Conservation (phyloP, 306 rosid species). For the Cucumis cinereus region DNA sequence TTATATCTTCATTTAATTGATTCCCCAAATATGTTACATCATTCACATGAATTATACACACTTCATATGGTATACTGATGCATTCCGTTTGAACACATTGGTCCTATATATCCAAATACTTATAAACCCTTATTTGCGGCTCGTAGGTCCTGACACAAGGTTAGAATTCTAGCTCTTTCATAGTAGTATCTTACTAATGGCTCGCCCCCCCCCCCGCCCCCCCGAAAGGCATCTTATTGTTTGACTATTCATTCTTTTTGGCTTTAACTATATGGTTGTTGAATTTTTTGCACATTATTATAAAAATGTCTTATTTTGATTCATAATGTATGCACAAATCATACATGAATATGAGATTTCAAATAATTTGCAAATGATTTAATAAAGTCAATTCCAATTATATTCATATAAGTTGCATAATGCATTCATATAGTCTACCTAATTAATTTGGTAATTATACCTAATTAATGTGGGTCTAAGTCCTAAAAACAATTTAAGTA, state of each 20-base stretch:
- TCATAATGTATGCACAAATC: neutral
- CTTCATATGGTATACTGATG: neutral
- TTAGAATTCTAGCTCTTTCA: too few relatives aligned
- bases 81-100: neutral
- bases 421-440: neutral
- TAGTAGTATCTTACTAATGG: too few relatives aligned
- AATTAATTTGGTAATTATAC: neutral
- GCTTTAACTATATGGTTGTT: neutral
- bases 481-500: neutral
- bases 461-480: neutral
- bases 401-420: neutral
- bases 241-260: neutral
- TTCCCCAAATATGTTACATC: neutral
- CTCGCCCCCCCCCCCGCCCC: too few relatives aligned
- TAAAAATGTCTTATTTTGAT: neutral
- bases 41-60: neutral
- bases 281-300: neutral
- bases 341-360: neutral
- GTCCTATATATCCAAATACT: neutral
- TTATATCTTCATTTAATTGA: neutral
- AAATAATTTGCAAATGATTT: constrained; percentile 1
- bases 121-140: neutral
- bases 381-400: constrained; percentile 1
- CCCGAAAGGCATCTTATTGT: too few relatives aligned
- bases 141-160: too few relatives aligned